phyloP scores from a whole-genome alignment of 495 filamentous ascomycete genomes.

The Penicillium dipodomyicola region DNA sequence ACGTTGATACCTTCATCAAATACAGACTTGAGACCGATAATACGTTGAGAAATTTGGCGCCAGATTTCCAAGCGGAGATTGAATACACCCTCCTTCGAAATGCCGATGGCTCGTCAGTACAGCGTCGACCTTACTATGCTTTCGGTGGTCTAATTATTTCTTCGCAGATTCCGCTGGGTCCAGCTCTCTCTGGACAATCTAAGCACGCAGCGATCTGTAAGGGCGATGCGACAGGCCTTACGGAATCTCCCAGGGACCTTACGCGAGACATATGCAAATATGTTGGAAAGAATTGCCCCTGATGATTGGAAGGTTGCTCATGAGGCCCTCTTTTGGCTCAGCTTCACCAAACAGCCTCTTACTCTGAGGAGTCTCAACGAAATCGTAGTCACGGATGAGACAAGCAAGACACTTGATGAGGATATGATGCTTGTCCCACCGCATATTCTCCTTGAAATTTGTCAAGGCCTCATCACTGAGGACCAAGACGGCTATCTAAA shows the following conservation, averaged over 20 bases:
- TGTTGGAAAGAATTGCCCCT: slow-evolving; percentile 16
- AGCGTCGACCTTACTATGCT: neutral
- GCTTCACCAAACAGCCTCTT: slow-evolving; percentile 16
- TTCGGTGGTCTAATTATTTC: neutral
- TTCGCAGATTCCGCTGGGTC: slow-evolving; percentile 22
- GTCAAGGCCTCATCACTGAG: slow-evolving; percentile 23
- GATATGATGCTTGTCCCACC: slow-evolving; percentile 28
- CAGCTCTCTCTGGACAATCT: slow-evolving; percentile 28
- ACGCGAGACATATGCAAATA: slow-evolving; percentile 22
- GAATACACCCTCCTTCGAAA: slow-evolving; percentile 7
- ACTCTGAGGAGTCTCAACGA: slow-evolving; percentile 19
- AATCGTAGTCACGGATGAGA: slow-evolving; percentile 17
- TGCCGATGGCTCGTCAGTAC: slow-evolving; percentile 27
- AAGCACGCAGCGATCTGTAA: slow-evolving; percentile 18
- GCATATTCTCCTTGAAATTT: slow-evolving; percentile 23
- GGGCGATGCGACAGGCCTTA: slow-evolving; percentile 20
- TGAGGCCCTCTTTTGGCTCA: slow-evolving; percentile 25
- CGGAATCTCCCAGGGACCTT: slow-evolving; percentile 20
- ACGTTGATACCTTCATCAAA: slow-evolving; percentile 19
- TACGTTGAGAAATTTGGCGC: slow-evolving; percentile 4
- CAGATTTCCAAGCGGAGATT: slow-evolving; percentile 20
- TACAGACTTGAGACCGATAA: slow-evolving; percentile 16
- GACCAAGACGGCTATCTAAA: slow-evolving; percentile 14
- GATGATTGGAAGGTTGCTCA: slow-evolving; percentile 16
- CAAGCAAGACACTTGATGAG: slow-evolving; percentile 17